Conservation (phyloP, 2,329 filamentous ascomycete genomes). For the Aphanocladium album region DNA sequence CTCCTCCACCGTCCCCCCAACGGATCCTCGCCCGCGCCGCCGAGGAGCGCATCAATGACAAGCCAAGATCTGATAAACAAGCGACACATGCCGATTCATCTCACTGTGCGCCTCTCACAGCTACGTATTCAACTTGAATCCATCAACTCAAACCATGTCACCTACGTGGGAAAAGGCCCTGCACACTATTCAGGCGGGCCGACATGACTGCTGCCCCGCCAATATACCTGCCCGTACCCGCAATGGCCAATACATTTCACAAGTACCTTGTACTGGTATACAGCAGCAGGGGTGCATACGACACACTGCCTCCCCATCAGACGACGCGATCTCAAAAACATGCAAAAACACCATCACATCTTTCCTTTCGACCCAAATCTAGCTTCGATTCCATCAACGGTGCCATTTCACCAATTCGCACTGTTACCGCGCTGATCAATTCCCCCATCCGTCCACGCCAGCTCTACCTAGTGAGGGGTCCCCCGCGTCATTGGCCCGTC, state of each 20-base stretch:
- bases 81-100: no score
- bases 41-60: no score
- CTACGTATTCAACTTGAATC: no score
- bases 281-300: neutral
- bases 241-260: neutral
- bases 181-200: no score
- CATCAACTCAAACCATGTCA: no score
- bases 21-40: no score
- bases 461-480: neutral
- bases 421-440: neutral
- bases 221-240: neutral
- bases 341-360: neutral
- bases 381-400: neutral
- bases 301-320: neutral
- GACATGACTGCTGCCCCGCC: no score
- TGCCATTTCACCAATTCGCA: neutral
- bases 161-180: no score
- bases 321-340: neutral
- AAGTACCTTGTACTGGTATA: neutral
- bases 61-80: no score
- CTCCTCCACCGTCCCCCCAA: no score
- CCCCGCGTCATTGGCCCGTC: conserved; percentile 5
- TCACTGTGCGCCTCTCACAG: no score
- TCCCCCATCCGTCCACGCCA: neutral
- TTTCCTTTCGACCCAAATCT: no score